A percentile compares a stretch with the other conserved stretches of the same genome.
Conservation (phyloP, 345 rosid species). For the Bretschneidera sinensis region DNA sequence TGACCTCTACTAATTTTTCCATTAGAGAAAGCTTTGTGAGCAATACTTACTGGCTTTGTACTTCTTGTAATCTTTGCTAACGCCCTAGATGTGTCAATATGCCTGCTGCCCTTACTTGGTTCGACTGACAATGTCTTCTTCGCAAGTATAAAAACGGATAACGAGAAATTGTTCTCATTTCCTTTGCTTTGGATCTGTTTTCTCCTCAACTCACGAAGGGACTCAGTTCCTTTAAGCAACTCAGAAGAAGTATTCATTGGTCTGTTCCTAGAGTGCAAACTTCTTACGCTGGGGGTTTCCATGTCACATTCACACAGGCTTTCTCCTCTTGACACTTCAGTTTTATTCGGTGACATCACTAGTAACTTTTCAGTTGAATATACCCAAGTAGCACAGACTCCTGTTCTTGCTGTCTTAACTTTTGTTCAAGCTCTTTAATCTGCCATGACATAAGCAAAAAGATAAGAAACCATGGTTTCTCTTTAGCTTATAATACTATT, state of each 20-base stretch:
- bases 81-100: constrained; percentile 23
- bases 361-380: constrained; percentile 4
- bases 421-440: constrained; percentile 28
- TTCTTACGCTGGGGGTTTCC: constrained; percentile 14
- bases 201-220: constrained; percentile 26
- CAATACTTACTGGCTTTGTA: constrained; percentile 8
- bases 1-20: constrained; percentile 19
- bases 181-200: constrained; percentile 27
- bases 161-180: constrained; percentile 14
- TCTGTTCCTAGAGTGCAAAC: constrained; percentile 15
- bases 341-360: constrained; percentile 11
- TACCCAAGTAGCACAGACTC: too few relatives aligned
- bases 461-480: too few relatives aligned
- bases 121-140: constrained; percentile 18
- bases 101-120: constrained; percentile 17
- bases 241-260: constrained; percentile 9
- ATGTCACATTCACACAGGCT: constrained; percentile 2
- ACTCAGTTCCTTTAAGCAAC: constrained; percentile 28
- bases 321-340: constrained; percentile 15
- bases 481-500: too few relatives aligned
- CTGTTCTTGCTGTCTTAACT: constrained; percentile 12
- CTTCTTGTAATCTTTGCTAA: constrained; percentile 25
- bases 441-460: too few relatives aligned
- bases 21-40: constrained; percentile 12
- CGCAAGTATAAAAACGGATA: constrained; percentile 16